These are phyloP conservation scores for Pascua sp. DNA, from an alignment of 1,284 basidiomycete species.

Conservation along the genomic window DNA sequence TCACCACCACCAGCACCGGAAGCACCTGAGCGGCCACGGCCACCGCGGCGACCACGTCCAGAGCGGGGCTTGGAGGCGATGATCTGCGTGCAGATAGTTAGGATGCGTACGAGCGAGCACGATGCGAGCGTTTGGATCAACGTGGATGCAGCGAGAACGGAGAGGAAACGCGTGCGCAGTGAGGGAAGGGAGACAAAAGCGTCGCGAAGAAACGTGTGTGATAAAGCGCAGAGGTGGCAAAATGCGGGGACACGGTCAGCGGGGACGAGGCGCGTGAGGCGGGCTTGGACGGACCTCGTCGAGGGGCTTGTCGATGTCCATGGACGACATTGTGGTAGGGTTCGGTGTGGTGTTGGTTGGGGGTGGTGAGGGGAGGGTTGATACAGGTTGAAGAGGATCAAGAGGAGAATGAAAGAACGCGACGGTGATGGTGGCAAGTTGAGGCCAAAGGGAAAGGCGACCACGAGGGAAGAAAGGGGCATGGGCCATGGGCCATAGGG, in stretches of 20 bases:
- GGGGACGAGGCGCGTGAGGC: not conserved
- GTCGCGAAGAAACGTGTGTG: constrained; percentile 1
- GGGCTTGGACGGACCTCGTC: constrained; percentile 64
- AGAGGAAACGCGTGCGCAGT: not conserved
- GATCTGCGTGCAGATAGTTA: constrained; percentile 56
- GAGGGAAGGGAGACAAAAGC: not conserved
- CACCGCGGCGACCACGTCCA: constrained; percentile 52
- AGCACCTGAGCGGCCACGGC: constrained; percentile 45
- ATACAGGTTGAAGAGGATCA: not conserved
- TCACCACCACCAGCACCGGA: constrained; percentile 27
- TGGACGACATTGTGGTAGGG: constrained; percentile 38
- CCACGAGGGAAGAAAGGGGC: too few species aligned
- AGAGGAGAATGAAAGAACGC: not conserved
- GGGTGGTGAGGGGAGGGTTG: not conserved
- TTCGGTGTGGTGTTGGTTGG: constrained; percentile 7
- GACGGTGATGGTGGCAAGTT: too few species aligned
- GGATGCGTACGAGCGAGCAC: too few species aligned
- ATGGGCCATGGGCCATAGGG: too few species aligned
- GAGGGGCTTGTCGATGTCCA: constrained; percentile 72
- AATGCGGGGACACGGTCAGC: constrained; percentile 6
- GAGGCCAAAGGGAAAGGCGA: too few species aligned
- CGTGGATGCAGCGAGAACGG: not conserved
- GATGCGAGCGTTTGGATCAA: too few species aligned
- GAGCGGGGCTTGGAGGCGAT: constrained; percentile 59
- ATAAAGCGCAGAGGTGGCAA: not conserved